Percentiles rank a stretch among this genome's conserved stretches.
phyloP scores from a whole-genome alignment of 768 basidiomycete genomes.

The Lactifluus volemus region DNA sequence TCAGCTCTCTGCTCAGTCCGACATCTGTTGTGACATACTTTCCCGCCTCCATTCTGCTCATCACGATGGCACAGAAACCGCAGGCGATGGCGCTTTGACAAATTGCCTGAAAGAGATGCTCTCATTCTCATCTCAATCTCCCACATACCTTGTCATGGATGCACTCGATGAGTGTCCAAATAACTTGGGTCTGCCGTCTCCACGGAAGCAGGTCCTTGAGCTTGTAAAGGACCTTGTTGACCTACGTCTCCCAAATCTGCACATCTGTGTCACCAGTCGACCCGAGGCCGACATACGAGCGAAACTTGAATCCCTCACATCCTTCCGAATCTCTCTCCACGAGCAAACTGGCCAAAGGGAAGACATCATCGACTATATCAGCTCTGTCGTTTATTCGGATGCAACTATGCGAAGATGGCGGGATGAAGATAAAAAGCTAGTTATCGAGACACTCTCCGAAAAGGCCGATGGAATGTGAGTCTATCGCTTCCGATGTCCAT shows the following conservation, averaged over 20 bases:
- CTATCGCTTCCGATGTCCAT: rapidly evolving
- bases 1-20: not conserved
- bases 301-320: not conserved
- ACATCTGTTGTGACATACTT: not conserved
- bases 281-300: not conserved
- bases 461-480: conserved; percentile 6
- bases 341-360: not conserved
- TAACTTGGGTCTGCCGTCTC: not conserved
- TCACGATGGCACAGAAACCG: not conserved
- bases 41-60: not conserved
- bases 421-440: not conserved
- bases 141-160: not conserved
- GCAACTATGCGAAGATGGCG: not conserved
- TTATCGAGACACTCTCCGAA: not conserved
- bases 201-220: not conserved
- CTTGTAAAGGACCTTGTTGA: not conserved
- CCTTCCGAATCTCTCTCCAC: conserved; percentile 1
- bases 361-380: not conserved
- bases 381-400: not conserved
- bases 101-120: not conserved
- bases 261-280: not conserved
- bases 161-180: conserved; percentile 6
- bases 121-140: not conserved
- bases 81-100: not conserved
- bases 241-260: not conserved